Evolutionary conservation across 2,329 filamentous ascomycete genomes (phyloP).

Genomic region (Annulohypoxylon truncatum): DNA sequence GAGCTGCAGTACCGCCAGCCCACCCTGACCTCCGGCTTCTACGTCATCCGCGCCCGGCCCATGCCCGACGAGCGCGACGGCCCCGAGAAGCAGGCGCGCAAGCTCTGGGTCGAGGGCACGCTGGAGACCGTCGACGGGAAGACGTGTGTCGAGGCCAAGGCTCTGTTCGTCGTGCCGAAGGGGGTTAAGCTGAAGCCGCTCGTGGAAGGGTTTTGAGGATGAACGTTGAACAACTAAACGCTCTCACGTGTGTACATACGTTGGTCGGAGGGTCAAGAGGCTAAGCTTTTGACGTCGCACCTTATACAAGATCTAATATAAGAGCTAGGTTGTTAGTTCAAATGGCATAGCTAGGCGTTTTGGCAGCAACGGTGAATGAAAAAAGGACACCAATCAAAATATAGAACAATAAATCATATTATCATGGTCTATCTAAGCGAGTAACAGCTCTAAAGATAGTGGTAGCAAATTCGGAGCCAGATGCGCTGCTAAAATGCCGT

Average conservation of each 20-base stretch:
- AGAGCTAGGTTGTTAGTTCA: neutral
- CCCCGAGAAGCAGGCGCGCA: conserved; percentile 54
- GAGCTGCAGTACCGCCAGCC: conserved; percentile 72
- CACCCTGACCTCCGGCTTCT: conserved; percentile 70
- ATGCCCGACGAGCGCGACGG: conserved; percentile 48
- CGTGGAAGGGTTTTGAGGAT: conserved; percentile 55
- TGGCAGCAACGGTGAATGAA: neutral
- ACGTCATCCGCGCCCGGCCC: conserved; percentile 67
- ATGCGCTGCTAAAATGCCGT: neutral
- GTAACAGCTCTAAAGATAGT: conserved; percentile 3
- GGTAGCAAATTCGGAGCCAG: neutral
- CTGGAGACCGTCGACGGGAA: conserved; percentile 67
- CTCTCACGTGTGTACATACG: too few species aligned
- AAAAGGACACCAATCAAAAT: conserved; percentile 12
- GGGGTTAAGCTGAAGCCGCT: conserved; percentile 55
- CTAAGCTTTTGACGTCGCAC: too few species aligned
- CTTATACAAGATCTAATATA: too few species aligned
- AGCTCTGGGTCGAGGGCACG: conserved; percentile 64
- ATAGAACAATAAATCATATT: neutral
- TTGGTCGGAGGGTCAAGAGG: too few species aligned
- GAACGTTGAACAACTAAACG: too few species aligned
- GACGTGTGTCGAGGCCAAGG: conserved; percentile 68
- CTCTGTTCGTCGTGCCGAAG: conserved; percentile 69
- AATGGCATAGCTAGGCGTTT: conserved; percentile 11
- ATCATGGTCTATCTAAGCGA: neutral